Evolutionary conservation across 2,329 filamentous ascomycete genomes (phyloP), one percentile per base, ranked within the genome.

Genomic region (Fusarium annulatum): DNA sequence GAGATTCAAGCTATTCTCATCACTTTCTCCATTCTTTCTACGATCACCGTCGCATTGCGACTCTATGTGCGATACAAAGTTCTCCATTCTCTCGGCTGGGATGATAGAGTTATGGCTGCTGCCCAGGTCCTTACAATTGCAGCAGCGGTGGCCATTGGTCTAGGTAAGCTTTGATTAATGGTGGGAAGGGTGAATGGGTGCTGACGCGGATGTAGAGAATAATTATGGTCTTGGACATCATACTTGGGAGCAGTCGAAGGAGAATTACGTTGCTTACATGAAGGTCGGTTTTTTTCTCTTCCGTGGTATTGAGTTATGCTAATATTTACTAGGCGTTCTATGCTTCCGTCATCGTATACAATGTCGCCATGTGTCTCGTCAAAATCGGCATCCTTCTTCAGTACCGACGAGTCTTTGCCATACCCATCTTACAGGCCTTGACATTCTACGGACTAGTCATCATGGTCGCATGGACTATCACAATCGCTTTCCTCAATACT

Each of bases 171-270:
- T 52, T 11, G 14, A 19, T 1, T 23, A 26, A 7, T 26, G 26
- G 14, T 18, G 3, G 12, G 4, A 0, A 12, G 26, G 7, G 8
- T 3, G 28, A 26, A 4, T 42, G 7, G 26, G 8, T 36, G 7
- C 63, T 72, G 7, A 71, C 16, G 1, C 3, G 2, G 1, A 2
- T 28, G 1, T 8, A 72, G 69, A 72, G 11, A 72, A 57, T 16
- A 68, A 48, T 11, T 72, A 64, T 36, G 69, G 69, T 12, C 45
- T 72, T 3, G 69, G 69, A 2, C 49, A 72, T 30, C 69, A 72
- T 8, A 72, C 67, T 4, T 64, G 49, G 49, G 63, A 68, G 5
- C 69, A 72, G 18, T 43, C 68, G 1, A 11, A 39, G 19, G 33
- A 28, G 7, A 33, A 67, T 15, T 60, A 48, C 15, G 21, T 72